Conservation (phyloP, 768 basidiomycete species). For the Mycena belliarum region DNA sequence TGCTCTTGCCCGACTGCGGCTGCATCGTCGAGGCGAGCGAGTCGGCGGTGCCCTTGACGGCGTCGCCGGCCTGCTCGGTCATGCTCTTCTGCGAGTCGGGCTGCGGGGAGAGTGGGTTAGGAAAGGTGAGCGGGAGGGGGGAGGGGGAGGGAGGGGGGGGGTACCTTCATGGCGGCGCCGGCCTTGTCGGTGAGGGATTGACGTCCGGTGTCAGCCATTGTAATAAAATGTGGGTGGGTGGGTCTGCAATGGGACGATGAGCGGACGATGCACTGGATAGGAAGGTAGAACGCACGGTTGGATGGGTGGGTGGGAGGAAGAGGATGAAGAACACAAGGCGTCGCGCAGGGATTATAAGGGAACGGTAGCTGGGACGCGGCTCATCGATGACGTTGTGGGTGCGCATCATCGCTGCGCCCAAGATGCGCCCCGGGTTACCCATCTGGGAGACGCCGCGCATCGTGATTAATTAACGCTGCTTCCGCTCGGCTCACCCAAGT, state of each 20-base stretch:
- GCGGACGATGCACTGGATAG: too few species aligned
- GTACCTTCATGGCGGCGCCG: slow-evolving; percentile 49
- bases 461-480: too few species aligned
- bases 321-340: too few species aligned
- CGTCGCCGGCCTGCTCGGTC: slow-evolving; percentile 52
- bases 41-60: slow-evolving; percentile 48
- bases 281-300: too few species aligned
- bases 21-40: slow-evolving; percentile 48
- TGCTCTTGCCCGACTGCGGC: slow-evolving; percentile 59
- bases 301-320: too few species aligned
- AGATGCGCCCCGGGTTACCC: too few species aligned
- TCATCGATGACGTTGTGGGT: too few species aligned
- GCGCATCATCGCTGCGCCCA: too few species aligned
- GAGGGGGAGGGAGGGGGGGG: not conserved
- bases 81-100: slow-evolving; percentile 62
- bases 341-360: too few species aligned
- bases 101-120: slow-evolving; percentile 28
- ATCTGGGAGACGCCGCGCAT: too few species aligned
- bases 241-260: not conserved
- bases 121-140: not conserved
- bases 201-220: slow-evolving; percentile 58
- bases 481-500: too few species aligned
- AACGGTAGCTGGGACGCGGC: too few species aligned
- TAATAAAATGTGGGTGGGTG: not conserved
- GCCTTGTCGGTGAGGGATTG: slow-evolving; percentile 64